phyloP scores from a whole-genome alignment of 2,329 filamentous ascomycete genomes.

The Zymoseptoria brevis region DNA sequence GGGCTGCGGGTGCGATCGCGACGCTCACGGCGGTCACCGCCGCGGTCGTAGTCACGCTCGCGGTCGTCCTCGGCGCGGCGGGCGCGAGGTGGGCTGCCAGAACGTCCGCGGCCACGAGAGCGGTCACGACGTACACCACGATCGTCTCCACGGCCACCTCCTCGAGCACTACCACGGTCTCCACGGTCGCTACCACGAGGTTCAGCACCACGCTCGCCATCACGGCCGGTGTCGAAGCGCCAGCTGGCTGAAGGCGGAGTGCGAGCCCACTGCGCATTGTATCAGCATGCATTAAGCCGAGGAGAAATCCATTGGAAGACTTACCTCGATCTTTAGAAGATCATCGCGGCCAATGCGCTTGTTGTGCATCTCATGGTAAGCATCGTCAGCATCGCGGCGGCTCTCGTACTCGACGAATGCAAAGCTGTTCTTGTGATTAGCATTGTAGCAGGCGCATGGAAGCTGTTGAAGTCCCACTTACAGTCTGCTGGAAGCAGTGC shows the following conservation, averaged over 20 bases:
- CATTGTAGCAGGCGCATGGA: conserved; percentile 12
- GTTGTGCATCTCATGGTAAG: conserved; percentile 99
- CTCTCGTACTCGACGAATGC: conserved; percentile 99
- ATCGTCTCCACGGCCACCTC: conserved; percentile 48
- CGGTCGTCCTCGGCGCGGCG: conserved; percentile 69
- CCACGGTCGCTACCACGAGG: conserved; percentile 21
- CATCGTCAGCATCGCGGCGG: conserved; percentile 94
- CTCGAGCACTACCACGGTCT: conserved; percentile 48
- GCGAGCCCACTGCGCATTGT: conserved; percentile 73
- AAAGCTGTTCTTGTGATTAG: conserved; percentile 54
- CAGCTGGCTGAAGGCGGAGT: conserved; percentile 96
- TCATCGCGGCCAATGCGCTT: conserved; percentile 96
- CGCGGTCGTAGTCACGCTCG: conserved; percentile 56
- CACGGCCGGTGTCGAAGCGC: conserved; percentile 90
- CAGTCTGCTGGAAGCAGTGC: conserved; percentile 90
- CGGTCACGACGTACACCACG: conserved; percentile 50
- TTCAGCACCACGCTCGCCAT: conserved; percentile 52
- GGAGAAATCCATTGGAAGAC: conserved; percentile 19
- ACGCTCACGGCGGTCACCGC: conserved; percentile 64
- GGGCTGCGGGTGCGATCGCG: conserved; percentile 61
- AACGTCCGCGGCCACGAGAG: conserved; percentile 62
- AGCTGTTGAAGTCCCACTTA: conserved; percentile 47
- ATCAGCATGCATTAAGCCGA: conserved; percentile 14
- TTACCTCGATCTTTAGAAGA: conserved; percentile 92
- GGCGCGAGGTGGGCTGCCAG: conserved; percentile 47